A percentile compares a stretch with the other conserved stretches of the same genome.
Conservation (phyloP, 164 flowering plant genomes). For the Aristolochia contorta region DNA sequence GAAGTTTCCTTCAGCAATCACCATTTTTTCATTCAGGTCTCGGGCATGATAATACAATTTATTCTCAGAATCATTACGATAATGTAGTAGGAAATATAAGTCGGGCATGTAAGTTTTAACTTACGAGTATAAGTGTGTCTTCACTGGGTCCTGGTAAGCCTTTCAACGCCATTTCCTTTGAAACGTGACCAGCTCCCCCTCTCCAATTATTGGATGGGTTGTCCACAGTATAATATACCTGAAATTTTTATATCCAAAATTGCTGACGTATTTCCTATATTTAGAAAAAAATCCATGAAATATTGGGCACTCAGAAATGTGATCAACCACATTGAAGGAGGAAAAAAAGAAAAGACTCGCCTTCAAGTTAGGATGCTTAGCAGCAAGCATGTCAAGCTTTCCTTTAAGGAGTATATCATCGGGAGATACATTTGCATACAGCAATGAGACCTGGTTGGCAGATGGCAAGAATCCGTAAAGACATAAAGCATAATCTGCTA, state of each 20-base stretch:
- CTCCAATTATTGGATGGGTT: conserved; percentile 79
- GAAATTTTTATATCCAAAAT: not conserved
- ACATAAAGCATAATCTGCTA: not conserved
- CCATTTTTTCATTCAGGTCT: not conserved
- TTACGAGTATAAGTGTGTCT: conserved; percentile 82
- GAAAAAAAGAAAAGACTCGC: conserved; percentile 22
- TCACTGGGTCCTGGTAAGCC: conserved; percentile 85
- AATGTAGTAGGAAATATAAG: not conserved
- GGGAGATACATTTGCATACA: conserved; percentile 89
- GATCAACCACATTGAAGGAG: not conserved
- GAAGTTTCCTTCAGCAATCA: too few species aligned
- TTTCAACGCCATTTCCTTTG: conserved; percentile 72
- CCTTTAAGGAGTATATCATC: conserved; percentile 91
- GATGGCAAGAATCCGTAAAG: not conserved
- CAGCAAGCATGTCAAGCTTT: conserved; percentile 78
- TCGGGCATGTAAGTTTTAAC: conserved; percentile 13
- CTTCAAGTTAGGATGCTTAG: conserved; percentile 90
- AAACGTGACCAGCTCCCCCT: conserved; percentile 79
- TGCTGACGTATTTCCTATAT: too few species aligned
- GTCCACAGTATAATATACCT: conserved; percentile 93
- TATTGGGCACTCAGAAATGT: not conserved
- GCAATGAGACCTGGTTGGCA: conserved; percentile 57
- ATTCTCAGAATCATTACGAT: too few species aligned
- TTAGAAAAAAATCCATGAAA: not conserved
- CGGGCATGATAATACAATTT: too few species aligned